phyloP scores from a whole-genome alignment of 2,329 filamentous ascomycete genomes.

The Plectosphaerella plurivora region DNA sequence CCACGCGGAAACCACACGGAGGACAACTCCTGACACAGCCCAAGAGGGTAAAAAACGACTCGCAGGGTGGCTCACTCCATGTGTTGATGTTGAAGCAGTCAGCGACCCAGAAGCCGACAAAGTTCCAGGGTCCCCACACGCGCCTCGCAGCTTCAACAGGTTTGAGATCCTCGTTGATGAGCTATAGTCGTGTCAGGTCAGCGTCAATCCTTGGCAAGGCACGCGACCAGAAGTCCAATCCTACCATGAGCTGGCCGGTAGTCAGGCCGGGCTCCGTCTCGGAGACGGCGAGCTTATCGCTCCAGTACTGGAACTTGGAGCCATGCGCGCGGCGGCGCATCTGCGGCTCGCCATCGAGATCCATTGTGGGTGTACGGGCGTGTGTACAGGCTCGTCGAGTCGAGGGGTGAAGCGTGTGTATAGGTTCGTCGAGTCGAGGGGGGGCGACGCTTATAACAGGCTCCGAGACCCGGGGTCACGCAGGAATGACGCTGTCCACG shows the following conservation, averaged over 20 bases:
- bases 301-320: conserved; percentile 35
- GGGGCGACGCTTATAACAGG: not conserved
- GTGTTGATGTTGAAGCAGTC: conserved; percentile 88
- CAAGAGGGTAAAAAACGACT: too few relatives aligned
- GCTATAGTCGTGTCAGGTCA: conserved; percentile 30
- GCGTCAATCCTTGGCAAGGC: not conserved
- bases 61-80: too few relatives aligned
- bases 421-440: not conserved
- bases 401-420: not conserved
- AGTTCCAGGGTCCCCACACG: conserved; percentile 85
- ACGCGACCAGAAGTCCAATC: conserved; percentile 5
- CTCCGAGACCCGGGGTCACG: not conserved
- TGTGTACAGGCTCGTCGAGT: not conserved
- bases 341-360: not conserved
- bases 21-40: too few relatives aligned
- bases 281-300: conserved; percentile 60
- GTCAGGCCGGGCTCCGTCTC: conserved; percentile 72
- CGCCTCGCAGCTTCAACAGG: conserved; percentile 74
- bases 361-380: not conserved
- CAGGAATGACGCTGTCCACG: not conserved
- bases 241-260: conserved; percentile 72
- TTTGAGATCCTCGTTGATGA: conserved; percentile 80
- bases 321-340: conserved; percentile 17
- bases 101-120: conserved; percentile 82
- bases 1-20: too few relatives aligned